These are phyloP conservation scores for Paraconiothyrium brasiliense DNA, from an alignment of 2,329 filamentous ascomycete genomes.

Conservation along the genomic window DNA sequence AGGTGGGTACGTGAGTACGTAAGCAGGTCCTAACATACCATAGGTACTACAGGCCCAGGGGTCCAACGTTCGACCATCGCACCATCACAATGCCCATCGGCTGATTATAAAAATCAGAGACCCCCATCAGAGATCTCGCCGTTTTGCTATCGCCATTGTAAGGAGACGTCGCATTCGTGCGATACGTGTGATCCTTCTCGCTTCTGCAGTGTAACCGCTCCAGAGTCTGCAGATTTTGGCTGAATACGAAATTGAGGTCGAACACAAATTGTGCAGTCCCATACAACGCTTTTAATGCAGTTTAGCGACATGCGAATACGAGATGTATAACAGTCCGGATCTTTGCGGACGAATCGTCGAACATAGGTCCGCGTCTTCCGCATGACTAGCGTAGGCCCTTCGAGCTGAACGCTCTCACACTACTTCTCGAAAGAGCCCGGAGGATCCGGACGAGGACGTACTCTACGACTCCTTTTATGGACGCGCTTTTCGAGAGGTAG, in stretches of 20 bases:
- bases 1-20: no score
- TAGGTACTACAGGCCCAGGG: no score
- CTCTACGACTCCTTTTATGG: background rate
- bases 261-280: background rate
- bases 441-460: background rate
- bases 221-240: conserved; percentile 4
- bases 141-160: background rate
- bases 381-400: background rate
- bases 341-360: background rate
- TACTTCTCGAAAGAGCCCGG: conserved; percentile 7
- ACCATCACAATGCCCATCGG: background rate
- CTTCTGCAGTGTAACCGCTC: conserved; percentile 7
- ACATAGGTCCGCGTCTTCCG: background rate
- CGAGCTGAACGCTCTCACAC: background rate
- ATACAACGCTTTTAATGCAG: background rate
- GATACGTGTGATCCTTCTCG: background rate
- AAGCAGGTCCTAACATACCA: no score
- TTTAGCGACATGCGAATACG: conserved; percentile 5
- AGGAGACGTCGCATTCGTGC: background rate
- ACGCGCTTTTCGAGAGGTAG: background rate
- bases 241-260: conserved; percentile 9
- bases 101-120: background rate
- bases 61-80: background rate
- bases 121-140: background rate
- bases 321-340: background rate